phyloP scores from a whole-genome alignment of 306 rosid species.

The Corylus avellana region DNA sequence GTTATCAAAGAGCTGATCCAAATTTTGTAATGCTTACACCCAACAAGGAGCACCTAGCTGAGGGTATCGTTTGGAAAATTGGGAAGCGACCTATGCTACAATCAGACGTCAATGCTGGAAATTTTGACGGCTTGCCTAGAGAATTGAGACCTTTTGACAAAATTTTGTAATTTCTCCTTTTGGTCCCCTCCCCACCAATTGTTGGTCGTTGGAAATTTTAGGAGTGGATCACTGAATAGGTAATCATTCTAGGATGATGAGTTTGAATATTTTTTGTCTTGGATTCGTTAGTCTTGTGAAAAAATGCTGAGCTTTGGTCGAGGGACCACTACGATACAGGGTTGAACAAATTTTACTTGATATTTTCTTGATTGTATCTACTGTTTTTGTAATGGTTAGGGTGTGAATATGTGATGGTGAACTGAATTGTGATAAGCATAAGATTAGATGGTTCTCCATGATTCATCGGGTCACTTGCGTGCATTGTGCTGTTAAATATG shows the following conservation, averaged over 20 bases:
- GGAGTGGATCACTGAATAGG: background rate
- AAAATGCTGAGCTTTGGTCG: background rate
- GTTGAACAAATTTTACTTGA: too few species aligned
- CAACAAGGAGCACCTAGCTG: constrained; percentile 83
- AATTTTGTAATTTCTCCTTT: constrained; percentile 44
- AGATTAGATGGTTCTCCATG: background rate
- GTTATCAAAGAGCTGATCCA: constrained; percentile 97
- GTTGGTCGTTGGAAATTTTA: background rate
- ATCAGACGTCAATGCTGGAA: constrained; percentile 69
- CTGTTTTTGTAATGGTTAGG: background rate
- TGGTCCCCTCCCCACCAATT: too few species aligned
- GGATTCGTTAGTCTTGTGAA: background rate
- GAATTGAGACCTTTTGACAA: constrained; percentile 73
- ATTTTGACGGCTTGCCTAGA: constrained; percentile 75
- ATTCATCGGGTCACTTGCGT: too few species aligned
- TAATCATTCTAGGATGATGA: constrained; percentile 3
- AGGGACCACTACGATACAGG: background rate
- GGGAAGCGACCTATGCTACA: constrained; percentile 83
- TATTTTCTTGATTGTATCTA: background rate
- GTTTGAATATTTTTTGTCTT: background rate
- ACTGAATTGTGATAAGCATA: background rate
- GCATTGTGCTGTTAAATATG: too few species aligned
- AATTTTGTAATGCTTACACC: constrained; percentile 92
- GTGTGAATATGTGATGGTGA: background rate
- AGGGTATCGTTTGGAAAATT: constrained; percentile 74